Evolutionary conservation across 2,329 filamentous ascomycete species (phyloP).

Genomic region (Monosporascus sp.): DNA sequence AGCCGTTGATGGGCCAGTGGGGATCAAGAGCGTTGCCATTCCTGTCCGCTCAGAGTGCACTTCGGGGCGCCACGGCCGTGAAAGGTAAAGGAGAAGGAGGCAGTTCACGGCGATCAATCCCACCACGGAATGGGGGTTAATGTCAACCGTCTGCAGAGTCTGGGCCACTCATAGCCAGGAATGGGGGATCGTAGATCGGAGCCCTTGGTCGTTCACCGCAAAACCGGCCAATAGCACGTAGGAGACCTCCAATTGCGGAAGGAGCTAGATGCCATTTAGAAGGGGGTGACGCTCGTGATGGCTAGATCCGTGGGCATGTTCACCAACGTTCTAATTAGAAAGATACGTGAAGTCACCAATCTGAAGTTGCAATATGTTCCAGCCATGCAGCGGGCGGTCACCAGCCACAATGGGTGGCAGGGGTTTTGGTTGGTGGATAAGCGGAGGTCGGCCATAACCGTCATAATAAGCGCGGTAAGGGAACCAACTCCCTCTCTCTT

Average conservation of each 20-base stretch:
- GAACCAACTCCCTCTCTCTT: conserved; percentile 3
- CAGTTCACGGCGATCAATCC: not conserved
- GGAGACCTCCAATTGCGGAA: not conserved
- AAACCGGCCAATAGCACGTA: not conserved
- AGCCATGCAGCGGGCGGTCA: conserved; percentile 3
- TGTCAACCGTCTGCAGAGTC: not conserved
- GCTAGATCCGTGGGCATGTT: not conserved
- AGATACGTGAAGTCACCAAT: conserved; percentile 1
- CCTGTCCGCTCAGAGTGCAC: not conserved
- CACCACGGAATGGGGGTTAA: not conserved
- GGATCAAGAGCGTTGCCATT: not conserved
- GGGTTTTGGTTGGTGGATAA: conserved; percentile 22
- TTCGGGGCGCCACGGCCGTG: not conserved
- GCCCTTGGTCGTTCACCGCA: not conserved
- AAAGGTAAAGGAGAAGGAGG: not conserved
- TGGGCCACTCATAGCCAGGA: not conserved
- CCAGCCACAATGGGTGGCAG: conserved; percentile 13
- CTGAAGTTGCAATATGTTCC: conserved; percentile 4
- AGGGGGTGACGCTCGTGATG: conserved; percentile 8
- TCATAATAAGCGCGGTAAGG: conserved; percentile 13
- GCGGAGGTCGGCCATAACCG: conserved; percentile 10
- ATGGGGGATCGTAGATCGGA: not conserved
- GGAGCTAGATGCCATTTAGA: not conserved
- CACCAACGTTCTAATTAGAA: not conserved
- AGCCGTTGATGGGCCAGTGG: conserved; percentile 10